Base-by-base conservation (phyloP, 306 rosid species). In the Castanea mollissima region DNA sequence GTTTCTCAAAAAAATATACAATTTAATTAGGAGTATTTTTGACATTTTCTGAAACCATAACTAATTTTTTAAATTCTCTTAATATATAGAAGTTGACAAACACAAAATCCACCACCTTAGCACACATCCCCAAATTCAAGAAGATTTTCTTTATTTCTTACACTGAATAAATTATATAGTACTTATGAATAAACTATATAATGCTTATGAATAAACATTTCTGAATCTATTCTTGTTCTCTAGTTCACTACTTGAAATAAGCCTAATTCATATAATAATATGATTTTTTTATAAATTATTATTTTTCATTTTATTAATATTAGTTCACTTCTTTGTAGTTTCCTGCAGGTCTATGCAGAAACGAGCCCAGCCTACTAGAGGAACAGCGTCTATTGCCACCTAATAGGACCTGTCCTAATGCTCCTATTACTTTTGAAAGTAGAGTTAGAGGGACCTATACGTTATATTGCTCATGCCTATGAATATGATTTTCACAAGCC, bases 401-500 rank as follows among this genome's bases (percentile, higher is more conserved):
- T 95, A 76, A 83, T 95, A 63, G 99, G 98, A 79, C 96, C 94
- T 76, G 11, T 31, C 34, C 34, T 31, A 94, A 95, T 85, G 97
- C 99, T 65, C 96, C 99, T 55, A 86, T 95, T 79, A 81, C 91
- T 83, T 91, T 95, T 80, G 99, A 95, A 80, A 93, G 99, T 94
- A 95, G 88, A 88, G 71, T 91, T 81, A 93, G 99, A 82, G 99
- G 88, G 74, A 95, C 97, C 34, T 32, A 32, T 4, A 4, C 34
- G 4, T 65, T 91, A 93, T 71, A 91, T 93, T 98, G 75, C 98
- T 73, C 99, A 95, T 25, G 99, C 38, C 71, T 95, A 95, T 75
- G 96, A 95, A 79, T 95, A 95, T 75, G 96, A 95, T 81, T 95
- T 95, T 83, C 93, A 95, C 94, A 95, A 95, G 90, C 99, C 99